Evolutionary conservation across 805 yeast genomes (phyloP).

Genomic region (Metschnikowia aberdeeniae): DNA sequence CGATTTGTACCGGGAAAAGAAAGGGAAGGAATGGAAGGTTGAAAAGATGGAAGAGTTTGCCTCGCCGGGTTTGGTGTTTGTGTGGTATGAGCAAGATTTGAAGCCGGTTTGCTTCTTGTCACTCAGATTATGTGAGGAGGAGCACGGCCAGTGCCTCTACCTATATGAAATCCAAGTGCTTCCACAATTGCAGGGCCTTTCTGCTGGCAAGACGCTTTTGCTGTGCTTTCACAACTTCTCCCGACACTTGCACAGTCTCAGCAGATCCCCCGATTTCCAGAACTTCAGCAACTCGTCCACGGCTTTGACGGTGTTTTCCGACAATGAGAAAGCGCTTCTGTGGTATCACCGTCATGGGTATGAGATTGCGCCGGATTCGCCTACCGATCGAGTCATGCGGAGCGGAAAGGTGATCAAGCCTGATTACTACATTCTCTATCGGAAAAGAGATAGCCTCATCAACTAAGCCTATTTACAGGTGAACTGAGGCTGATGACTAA

Average conservation of each 20-base stretch:
- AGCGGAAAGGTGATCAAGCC: constrained; percentile 41
- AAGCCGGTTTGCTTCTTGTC: constrained; percentile 42
- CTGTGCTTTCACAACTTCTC: constrained; percentile 27
- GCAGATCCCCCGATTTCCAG: not conserved
- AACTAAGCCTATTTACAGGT: no score
- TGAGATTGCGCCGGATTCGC: constrained; percentile 36
- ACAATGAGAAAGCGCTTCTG: constrained; percentile 36
- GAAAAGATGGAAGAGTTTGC: constrained; percentile 44
- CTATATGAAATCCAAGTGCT: constrained; percentile 55
- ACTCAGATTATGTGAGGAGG: constrained; percentile 40
- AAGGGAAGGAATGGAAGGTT: constrained; percentile 40
- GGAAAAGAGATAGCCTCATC: not conserved
- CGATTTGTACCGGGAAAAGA: constrained; percentile 20
- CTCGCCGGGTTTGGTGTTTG: constrained; percentile 45
- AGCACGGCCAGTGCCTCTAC: constrained; percentile 36
- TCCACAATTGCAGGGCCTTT: constrained; percentile 28
- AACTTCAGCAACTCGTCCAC: constrained; percentile 24
- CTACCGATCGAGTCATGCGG: constrained; percentile 39
- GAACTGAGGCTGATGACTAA: no score
- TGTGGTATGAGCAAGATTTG: constrained; percentile 23
- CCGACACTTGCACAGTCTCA: not conserved
- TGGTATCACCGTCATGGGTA: constrained; percentile 46
- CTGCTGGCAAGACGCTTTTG: constrained; percentile 41
- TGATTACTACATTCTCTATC: constrained; percentile 33
- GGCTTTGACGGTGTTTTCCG: constrained; percentile 49